phyloP scores from a whole-genome alignment of 805 yeast species.

The Candida xyloterini region DNA sequence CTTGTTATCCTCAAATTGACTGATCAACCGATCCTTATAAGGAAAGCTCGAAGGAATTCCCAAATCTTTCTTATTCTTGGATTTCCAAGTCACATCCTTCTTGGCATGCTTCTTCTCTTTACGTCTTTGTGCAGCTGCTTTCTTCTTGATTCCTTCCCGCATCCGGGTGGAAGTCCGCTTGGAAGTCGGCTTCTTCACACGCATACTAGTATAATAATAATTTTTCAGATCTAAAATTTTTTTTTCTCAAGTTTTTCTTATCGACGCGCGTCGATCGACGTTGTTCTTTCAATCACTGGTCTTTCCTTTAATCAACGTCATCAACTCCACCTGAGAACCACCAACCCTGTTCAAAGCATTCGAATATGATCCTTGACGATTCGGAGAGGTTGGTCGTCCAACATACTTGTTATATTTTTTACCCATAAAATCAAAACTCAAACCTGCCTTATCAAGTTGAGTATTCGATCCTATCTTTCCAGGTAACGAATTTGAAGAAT shows the following conservation, averaged over 20 bases:
- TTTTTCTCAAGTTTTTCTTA: constrained; percentile 3
- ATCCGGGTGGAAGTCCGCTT: constrained; percentile 89
- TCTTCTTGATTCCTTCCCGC: constrained; percentile 95
- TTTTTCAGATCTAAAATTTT: constrained; percentile 11
- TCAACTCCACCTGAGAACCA: constrained; percentile 22
- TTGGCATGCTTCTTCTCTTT: constrained; percentile 80
- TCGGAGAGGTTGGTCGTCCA: constrained; percentile 10
- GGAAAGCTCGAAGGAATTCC: constrained; percentile 97
- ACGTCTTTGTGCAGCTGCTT: constrained; percentile 87
- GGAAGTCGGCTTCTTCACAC: constrained; percentile 59
- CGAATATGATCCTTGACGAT: constrained; percentile 5
- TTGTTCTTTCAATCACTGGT: constrained; percentile 11
- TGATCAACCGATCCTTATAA: constrained; percentile 78
- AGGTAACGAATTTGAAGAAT: constrained; percentile 16
- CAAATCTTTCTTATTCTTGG: constrained; percentile 78
- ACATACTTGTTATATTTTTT: constrained; percentile 24
- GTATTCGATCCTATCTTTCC: constrained; percentile 5
- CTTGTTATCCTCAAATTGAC: constrained; percentile 65
- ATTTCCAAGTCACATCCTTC: constrained; percentile 92
- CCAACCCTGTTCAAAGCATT: constrained; percentile 9
- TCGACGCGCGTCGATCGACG: constrained; percentile 6
- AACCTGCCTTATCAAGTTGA: constrained; percentile 7
- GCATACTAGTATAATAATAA: constrained; percentile 20
- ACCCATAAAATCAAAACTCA: constrained; percentile 23
- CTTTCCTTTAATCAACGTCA: constrained; percentile 16